These are phyloP conservation scores for Pichia nakasei DNA, from an alignment of 805 yeast genomes.

Conservation along the genomic window DNA sequence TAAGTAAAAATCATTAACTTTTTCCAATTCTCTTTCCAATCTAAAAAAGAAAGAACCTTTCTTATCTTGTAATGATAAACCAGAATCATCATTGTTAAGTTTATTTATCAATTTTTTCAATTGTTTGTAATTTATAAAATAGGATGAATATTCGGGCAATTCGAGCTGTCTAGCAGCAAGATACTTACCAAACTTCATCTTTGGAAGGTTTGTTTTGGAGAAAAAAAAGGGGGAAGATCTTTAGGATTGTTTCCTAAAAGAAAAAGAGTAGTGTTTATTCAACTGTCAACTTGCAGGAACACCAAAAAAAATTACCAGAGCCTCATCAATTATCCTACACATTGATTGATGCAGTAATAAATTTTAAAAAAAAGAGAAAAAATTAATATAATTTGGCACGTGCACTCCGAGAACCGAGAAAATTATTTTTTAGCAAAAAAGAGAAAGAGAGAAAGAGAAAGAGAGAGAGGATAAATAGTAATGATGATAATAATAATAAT, in stretches of 20 bases:
- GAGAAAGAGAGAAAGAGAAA: too few relatives aligned
- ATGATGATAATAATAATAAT: neutral
- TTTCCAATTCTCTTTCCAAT: slow-evolving; percentile 89
- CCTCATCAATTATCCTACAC: too few relatives aligned
- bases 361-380: too few relatives aligned
- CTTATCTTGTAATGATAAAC: slow-evolving; percentile 62
- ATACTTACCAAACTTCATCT: slow-evolving; percentile 87
- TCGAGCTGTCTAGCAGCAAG: slow-evolving; percentile 91
- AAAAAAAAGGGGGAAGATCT: too few relatives aligned
- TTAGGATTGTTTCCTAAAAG: too few relatives aligned
- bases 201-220: neutral
- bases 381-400: too few relatives aligned
- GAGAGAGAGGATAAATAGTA: too few relatives aligned
- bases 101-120: slow-evolving; percentile 86
- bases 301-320: too few relatives aligned
- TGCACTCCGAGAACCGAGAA: neutral
- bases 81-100: slow-evolving; percentile 30
- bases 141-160: slow-evolving; percentile 88
- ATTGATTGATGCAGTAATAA: too few relatives aligned
- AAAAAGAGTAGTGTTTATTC: too few relatives aligned
- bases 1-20: slow-evolving; percentile 84
- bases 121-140: slow-evolving; percentile 91
- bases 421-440: too few relatives aligned
- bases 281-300: too few relatives aligned
- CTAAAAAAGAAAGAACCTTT: slow-evolving; percentile 85